Percentiles rank a stretch among this genome's conserved stretches.
These are phyloP conservation scores for Fusarium armeniacum DNA, from an alignment of 2,329 filamentous ascomycete genomes.

Conservation along the genomic window DNA sequence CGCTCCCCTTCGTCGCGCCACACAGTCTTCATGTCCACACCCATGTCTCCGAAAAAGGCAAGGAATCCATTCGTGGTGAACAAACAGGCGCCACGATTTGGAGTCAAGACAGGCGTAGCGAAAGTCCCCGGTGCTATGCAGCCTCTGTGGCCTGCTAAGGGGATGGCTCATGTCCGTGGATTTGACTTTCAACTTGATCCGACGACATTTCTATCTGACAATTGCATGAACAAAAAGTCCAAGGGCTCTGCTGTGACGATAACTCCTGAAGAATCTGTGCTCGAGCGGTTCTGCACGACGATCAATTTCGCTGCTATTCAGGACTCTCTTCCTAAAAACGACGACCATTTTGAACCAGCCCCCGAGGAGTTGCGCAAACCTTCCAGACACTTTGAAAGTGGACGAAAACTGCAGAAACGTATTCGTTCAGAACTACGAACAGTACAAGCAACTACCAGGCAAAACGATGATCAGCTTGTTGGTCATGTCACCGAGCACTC, in stretches of 20 bases:
- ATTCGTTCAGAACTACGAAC: conserved; percentile 63
- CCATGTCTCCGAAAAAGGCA: conserved; percentile 64
- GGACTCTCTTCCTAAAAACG: conserved; percentile 49
- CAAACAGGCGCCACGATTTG: conserved; percentile 59
- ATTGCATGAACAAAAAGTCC: conserved; percentile 59
- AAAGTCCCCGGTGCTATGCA: conserved; percentile 76
- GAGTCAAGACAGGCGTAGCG: conserved; percentile 60
- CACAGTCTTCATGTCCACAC: conserved; percentile 66
- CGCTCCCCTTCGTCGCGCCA: conserved; percentile 53
- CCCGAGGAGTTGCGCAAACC: conserved; percentile 68
- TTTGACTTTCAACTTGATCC: conserved; percentile 17
- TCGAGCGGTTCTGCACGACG: conserved; percentile 51
- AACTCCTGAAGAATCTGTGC: conserved; percentile 59
- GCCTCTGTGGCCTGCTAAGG: conserved; percentile 79
- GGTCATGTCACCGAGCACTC: conserved; percentile 54
- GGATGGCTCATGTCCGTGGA: conserved; percentile 74
- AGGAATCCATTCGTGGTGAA: conserved; percentile 51
- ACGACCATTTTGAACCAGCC: conserved; percentile 60
- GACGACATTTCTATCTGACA: neutral
- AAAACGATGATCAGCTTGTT: conserved; percentile 49
- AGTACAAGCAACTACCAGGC: conserved; percentile 5
- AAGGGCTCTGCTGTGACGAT: conserved; percentile 64
- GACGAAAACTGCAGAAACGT: conserved; percentile 65
- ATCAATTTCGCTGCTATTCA: conserved; percentile 51
- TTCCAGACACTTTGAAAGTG: conserved; percentile 69